Evolutionary conservation across 225 moss, liverwort and hornwort genomes (phyloP), one percentile per base, ranked within the genome.

Genomic region (Thuidium tamariscinum): DNA sequence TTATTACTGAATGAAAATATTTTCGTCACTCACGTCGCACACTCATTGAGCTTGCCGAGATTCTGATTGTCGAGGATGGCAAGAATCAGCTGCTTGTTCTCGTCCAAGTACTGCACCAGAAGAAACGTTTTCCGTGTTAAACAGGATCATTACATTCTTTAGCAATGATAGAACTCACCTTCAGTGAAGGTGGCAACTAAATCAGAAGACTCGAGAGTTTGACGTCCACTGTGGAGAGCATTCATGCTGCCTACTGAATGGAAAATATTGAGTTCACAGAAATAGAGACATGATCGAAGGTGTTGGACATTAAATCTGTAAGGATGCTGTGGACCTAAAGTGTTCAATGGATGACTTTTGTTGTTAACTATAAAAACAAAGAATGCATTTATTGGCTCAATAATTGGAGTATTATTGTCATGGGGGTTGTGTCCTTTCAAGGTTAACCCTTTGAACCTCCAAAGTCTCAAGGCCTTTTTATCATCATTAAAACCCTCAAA

Each of bases 81-180:
- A 56, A 93, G 93, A 83, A 93, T 93, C 77, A 93, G 84, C 90
- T 93, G 93, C 86, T 93, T 93, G 83, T 93, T 93, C 90, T 93
- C 93, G 85, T 93, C 93, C 93, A 93, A 82, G 70, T 93, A 93
- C 93, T 93, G 86, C 81, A 79, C 39, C 79, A 82, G 55, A 74
- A 80, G 51, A 65, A 87, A 52, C 7, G 34, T 7, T 63, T 51
- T 42, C 69, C 36, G 37, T 68, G 61, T 90, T 42, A 74, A 34
- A 74, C 60, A 74, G 63, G 63, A 74, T 64, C 52, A 17, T 22
- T 29, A 60, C 27, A 73, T 83, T 60, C 83, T 48, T 26, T 57
- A 61, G 61, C 13, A 74, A 39, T 51, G 52, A 49, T 49, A 16
- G 30, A 37, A 63, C 21, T 63, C 39, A 29, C n/a, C 37, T 82